phyloP scores from a whole-genome alignment of 2,329 filamentous ascomycete species.

The Claviceps monticola region DNA sequence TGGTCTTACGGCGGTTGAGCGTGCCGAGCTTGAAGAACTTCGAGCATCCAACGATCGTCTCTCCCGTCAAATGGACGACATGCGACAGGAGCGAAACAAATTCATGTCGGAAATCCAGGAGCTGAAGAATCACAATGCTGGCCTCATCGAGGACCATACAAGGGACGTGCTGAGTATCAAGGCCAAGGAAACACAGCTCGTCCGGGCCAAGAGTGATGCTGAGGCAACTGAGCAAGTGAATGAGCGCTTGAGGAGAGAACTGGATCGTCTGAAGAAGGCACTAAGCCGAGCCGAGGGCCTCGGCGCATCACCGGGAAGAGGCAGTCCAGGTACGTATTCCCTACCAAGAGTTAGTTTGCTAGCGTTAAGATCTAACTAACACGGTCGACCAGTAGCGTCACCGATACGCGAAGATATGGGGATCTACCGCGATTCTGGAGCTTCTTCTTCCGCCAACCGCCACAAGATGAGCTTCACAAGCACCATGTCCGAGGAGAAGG shows the following conservation, averaged over 20 bases:
- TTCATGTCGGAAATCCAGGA: conserved; percentile 81
- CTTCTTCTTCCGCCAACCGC: conserved; percentile 23
- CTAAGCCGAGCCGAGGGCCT: conserved; percentile 47
- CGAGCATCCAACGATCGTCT: conserved; percentile 71
- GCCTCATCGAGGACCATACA: conserved; percentile 93
- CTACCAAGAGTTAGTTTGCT: background rate
- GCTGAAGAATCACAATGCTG: conserved; percentile 91
- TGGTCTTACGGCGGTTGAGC: conserved; percentile 64
- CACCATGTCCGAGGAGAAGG: conserved; percentile 61
- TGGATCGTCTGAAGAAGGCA: conserved; percentile 87
- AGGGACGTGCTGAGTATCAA: conserved; percentile 92
- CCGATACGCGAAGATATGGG: conserved; percentile 44
- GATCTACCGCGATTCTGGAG: conserved; percentile 41
- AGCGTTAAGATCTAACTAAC: background rate
- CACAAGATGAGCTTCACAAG: conserved; percentile 51
- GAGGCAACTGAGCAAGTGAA: conserved; percentile 80
- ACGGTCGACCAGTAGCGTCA: conserved; percentile 27
- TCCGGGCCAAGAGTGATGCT: conserved; percentile 77
- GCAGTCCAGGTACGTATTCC: conserved; percentile 21
- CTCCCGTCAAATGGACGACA: conserved; percentile 60
- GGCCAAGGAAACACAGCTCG: conserved; percentile 93
- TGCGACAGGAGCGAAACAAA: conserved; percentile 68
- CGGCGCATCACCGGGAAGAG: conserved; percentile 22
- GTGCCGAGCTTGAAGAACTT: conserved; percentile 84
- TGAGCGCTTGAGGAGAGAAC: conserved; percentile 71